phyloP scores from a whole-genome alignment of 371 early-diverging fungal species.

The Gilbertella persicaria region DNA sequence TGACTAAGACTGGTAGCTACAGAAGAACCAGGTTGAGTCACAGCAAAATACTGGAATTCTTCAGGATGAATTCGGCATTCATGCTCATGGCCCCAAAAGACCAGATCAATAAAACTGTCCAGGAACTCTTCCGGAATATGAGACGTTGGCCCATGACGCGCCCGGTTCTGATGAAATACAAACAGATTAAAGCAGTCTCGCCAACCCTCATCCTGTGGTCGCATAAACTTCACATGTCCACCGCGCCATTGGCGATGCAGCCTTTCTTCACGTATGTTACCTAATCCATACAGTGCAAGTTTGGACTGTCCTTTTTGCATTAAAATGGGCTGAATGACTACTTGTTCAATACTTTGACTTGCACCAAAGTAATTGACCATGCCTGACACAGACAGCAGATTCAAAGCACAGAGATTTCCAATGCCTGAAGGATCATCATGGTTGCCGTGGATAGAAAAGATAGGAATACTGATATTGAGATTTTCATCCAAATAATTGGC shows the following conservation, averaged over 20 bases:
- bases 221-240: slow-evolving; percentile 74
- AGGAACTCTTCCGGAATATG: slow-evolving; percentile 93
- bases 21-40: slow-evolving; percentile 97
- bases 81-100: slow-evolving; percentile 99
- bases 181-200: slow-evolving; percentile 64
- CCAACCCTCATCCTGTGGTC: slow-evolving; percentile 66
- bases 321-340: slow-evolving; percentile 80
- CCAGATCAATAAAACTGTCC: slow-evolving; percentile 83
- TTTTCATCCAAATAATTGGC: slow-evolving; percentile 93
- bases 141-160: slow-evolving; percentile 78
- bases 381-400: slow-evolving; percentile 83
- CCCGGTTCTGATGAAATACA: slow-evolving; percentile 92
- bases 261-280: slow-evolving; percentile 95
- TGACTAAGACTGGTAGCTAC: slow-evolving; percentile 94
- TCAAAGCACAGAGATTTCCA: slow-evolving; percentile 82
- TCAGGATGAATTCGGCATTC: slow-evolving; percentile 88
- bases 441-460: slow-evolving; percentile 99
- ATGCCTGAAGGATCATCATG: slow-evolving; percentile 98
- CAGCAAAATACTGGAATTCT: slow-evolving; percentile 68
- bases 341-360: slow-evolving; percentile 70
- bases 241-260: slow-evolving; percentile 83
- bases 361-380: slow-evolving; percentile 97
- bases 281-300: slow-evolving; percentile 94
- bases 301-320: slow-evolving; percentile 78
- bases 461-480: slow-evolving; percentile 85